Percentiles rank a stretch among this genome's conserved stretches.
Evolutionary conservation across 1,139 yeast species (phyloP).

Genomic region (Nakaseomyces kungkrabaensis): DNA sequence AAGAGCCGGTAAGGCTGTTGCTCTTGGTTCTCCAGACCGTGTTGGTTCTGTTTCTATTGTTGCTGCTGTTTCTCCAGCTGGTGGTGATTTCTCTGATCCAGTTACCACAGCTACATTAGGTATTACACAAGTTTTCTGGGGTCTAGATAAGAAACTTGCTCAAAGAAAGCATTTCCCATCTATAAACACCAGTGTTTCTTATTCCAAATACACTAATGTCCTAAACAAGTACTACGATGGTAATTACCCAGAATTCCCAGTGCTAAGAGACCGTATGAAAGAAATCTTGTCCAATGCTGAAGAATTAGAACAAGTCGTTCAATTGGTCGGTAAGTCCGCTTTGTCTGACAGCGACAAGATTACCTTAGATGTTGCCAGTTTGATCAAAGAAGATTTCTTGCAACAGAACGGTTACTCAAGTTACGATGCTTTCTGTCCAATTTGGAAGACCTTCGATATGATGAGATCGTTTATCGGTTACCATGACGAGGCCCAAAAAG

Average conservation of each 20-base stretch:
- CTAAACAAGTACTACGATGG: conserved; percentile 77
- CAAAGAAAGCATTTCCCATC: conserved; percentile 99
- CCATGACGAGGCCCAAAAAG: conserved; percentile 96
- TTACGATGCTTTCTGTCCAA: conserved; percentile 98
- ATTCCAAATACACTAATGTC: conserved; percentile 88
- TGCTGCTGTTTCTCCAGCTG: conserved; percentile 99
- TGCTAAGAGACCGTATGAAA: conserved; percentile 79
- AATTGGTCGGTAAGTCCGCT: conserved; percentile 97
- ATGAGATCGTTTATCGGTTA: conserved; percentile 88
- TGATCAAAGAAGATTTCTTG: conserved; percentile 93
- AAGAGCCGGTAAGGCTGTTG: conserved; percentile 96
- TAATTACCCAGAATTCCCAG: conserved; percentile 85
- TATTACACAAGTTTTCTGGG: conserved; percentile 99
- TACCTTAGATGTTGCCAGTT: conserved; percentile 81
- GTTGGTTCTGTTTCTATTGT: conserved; percentile 95
- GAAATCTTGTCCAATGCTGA: conserved; percentile 95
- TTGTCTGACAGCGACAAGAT: conserved; percentile 93
- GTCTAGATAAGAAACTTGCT: conserved; percentile 95
- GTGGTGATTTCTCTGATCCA: conserved; percentile 99
- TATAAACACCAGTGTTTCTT: conserved; percentile 88
- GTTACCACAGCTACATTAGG: conserved; percentile 97
- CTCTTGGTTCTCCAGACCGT: conserved; percentile 94
- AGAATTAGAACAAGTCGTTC: conserved; percentile 97
- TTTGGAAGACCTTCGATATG: conserved; percentile 98
- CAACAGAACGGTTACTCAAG: conserved; percentile 98